Evolutionary conservation across 345 rosid genomes (phyloP).

Genomic region (Syzygium oleosum): DNA sequence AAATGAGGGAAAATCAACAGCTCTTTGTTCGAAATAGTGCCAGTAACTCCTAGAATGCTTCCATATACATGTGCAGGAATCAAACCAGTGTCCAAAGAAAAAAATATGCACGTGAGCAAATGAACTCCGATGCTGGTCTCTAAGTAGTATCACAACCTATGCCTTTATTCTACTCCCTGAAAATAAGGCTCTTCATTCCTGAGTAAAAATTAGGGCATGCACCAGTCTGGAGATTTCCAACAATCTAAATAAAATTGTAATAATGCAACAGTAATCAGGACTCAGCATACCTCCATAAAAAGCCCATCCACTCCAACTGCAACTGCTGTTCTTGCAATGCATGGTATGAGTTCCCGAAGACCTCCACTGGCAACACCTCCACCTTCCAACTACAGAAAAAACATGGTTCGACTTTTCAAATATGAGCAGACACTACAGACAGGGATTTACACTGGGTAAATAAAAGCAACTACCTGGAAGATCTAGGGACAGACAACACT

Average conservation of each 20-base stretch:
- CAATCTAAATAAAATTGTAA: not conserved
- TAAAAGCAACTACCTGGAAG: not conserved
- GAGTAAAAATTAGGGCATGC: not conserved
- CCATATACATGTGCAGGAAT: not conserved
- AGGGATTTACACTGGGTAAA: not conserved
- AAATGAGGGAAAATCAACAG: not conserved
- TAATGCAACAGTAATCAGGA: not conserved
- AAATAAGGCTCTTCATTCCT: not conserved
- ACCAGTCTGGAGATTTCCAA: not conserved
- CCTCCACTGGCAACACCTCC: conserved; percentile 99
- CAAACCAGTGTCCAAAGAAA: not conserved
- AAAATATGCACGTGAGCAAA: not conserved
- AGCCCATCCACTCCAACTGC: conserved; percentile 97
- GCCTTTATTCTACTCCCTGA: not conserved
- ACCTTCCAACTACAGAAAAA: conserved; percentile 59
- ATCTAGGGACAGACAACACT: not conserved
- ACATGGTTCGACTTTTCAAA: not conserved
- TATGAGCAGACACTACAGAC: not conserved
- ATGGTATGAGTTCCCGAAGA: conserved; percentile 91
- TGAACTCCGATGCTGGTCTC: not conserved
- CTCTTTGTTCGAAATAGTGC: not conserved
- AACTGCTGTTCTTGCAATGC: conserved; percentile 94
- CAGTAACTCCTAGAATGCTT: not conserved
- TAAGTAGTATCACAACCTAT: not conserved
- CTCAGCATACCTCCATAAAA: conserved; percentile 86